These are phyloP conservation scores for Glarea lozoyensis DNA, from an alignment of 495 filamentous ascomycete species.

Conservation along the genomic window DNA sequence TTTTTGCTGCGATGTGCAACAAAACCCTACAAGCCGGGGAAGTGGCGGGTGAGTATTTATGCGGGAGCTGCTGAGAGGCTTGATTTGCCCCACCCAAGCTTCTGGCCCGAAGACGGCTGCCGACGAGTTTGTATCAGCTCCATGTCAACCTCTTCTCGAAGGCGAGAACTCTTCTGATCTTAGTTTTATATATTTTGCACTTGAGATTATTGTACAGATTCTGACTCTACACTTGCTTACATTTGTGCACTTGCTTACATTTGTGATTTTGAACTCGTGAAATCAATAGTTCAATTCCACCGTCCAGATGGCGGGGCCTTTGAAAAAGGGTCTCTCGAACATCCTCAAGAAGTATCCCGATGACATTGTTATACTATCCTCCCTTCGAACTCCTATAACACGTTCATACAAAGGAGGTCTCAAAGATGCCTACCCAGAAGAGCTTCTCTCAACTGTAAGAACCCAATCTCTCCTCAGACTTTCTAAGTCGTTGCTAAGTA, in stretches of 20 bases:
- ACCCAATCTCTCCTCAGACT: no score
- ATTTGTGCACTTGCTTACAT: no score
- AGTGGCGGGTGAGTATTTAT: neutral
- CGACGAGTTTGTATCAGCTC: no score
- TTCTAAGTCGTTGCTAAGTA: no score
- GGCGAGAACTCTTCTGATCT: no score
- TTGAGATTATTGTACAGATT: no score
- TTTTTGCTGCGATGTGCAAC: constrained; percentile 4
- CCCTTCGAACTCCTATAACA: constrained; percentile 76
- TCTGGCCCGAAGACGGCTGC: neutral
- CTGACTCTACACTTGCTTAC: no score
- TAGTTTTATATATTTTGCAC: no score
- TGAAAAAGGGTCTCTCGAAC: constrained; percentile 51
- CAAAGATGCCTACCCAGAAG: constrained; percentile 83
- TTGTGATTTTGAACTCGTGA: no score
- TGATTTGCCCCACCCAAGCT: neutral
- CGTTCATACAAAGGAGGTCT: constrained; percentile 77
- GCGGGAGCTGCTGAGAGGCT: neutral
- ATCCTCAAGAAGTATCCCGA: constrained; percentile 72
- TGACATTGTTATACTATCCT: constrained; percentile 83
- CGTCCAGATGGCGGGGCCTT: constrained; percentile 19
- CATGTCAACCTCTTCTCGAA: no score
- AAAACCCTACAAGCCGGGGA: neutral
- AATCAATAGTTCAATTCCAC: no score
- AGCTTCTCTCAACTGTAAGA: constrained; percentile 80